A percentile compares a stretch with the other conserved stretches of the same genome.
These are phyloP conservation scores for Aureobasidium zeae DNA, from an alignment of 2,329 filamentous ascomycete genomes.

Conservation along the genomic window DNA sequence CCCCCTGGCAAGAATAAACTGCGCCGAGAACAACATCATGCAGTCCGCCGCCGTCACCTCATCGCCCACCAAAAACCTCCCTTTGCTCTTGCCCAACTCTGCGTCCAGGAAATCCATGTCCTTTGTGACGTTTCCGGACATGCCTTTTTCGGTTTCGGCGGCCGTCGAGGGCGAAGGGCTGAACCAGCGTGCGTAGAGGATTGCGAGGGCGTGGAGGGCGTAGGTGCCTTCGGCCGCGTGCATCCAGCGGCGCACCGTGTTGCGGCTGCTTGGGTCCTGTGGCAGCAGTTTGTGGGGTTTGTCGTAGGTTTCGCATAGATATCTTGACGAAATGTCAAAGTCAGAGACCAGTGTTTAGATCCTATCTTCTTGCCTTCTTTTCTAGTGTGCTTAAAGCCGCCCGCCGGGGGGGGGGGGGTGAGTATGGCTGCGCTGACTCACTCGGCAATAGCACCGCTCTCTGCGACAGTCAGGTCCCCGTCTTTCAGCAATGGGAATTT, in stretches of 20 bases:
- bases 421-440: too few relatives aligned
- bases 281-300: slow-evolving; percentile 31
- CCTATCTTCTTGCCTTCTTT: too few relatives aligned
- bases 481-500: slow-evolving; percentile 40
- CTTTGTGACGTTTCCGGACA: slow-evolving; percentile 37
- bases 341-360: too few relatives aligned
- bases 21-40: slow-evolving; percentile 37
- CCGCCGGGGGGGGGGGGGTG: too few relatives aligned
- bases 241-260: slow-evolving; percentile 36
- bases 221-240: slow-evolving; percentile 42
- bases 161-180: slow-evolving; percentile 24
- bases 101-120: slow-evolving; percentile 39
- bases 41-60: slow-evolving; percentile 36
- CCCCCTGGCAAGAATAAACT: slow-evolving; percentile 33
- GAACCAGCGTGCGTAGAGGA: slow-evolving; percentile 38
- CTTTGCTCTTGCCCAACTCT: slow-evolving; percentile 32
- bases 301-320: slow-evolving; percentile 41
- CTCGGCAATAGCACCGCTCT: slow-evolving; percentile 42
- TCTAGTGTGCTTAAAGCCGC: too few relatives aligned
- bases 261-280: slow-evolving; percentile 27
- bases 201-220: slow-evolving; percentile 36
- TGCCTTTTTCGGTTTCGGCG: slow-evolving; percentile 30
- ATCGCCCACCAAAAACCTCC: slow-evolving; percentile 35
- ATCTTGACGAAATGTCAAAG: too few relatives aligned
- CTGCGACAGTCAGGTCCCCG: slow-evolving; percentile 32